Evolutionary conservation across 352 stramenopile genomes (phyloP).

Genomic region (Globisporangium cystogenes): DNA sequence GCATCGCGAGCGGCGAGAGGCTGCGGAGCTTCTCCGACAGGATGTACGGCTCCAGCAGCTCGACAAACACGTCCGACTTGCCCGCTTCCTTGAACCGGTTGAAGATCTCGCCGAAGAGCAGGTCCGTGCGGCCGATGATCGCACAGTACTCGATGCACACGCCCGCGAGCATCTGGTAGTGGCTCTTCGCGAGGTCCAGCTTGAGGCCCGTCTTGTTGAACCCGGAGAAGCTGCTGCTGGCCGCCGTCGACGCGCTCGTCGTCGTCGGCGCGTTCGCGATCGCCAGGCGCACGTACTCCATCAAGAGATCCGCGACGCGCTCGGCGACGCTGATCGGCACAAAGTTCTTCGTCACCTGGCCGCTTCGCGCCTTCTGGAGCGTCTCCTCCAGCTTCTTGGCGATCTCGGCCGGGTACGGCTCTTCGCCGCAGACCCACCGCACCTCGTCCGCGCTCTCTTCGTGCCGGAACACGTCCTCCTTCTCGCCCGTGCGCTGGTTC

Average conservation of each 20-base stretch:
- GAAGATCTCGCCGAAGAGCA: constrained; percentile 88
- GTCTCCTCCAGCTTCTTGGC: constrained; percentile 83
- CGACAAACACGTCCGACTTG: constrained; percentile 89
- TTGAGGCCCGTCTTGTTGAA: constrained; percentile 66
- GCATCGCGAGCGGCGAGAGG: constrained; percentile 90
- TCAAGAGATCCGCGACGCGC: constrained; percentile 83
- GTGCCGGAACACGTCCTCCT: constrained; percentile 83
- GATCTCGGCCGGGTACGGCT: constrained; percentile 72
- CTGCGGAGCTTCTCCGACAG: constrained; percentile 90
- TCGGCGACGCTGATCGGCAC: constrained; percentile 87
- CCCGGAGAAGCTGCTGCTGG: constrained; percentile 10
- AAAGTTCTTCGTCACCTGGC: constrained; percentile 84
- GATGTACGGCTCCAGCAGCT: constrained; percentile 94
- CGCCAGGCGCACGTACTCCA: constrained; percentile 86
- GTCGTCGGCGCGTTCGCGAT: constrained; percentile 67
- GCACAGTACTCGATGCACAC: constrained; percentile 96
- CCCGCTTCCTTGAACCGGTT: constrained; percentile 76
- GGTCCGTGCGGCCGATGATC: constrained; percentile 77
- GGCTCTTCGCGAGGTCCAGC: constrained; percentile 88
- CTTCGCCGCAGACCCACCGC: constrained; percentile 76
- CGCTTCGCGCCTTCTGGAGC: constrained; percentile 75
- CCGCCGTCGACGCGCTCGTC: constrained; percentile 6
- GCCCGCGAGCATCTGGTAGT: constrained; percentile 95
- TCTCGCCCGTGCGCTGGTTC: constrained; percentile 83
- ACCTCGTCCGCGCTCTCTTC: constrained; percentile 82